Evolutionary conservation across 176 grass and related monocot genomes (phyloP), one percentile per base, ranked within the genome.

Genomic region (Musa acuminata): DNA sequence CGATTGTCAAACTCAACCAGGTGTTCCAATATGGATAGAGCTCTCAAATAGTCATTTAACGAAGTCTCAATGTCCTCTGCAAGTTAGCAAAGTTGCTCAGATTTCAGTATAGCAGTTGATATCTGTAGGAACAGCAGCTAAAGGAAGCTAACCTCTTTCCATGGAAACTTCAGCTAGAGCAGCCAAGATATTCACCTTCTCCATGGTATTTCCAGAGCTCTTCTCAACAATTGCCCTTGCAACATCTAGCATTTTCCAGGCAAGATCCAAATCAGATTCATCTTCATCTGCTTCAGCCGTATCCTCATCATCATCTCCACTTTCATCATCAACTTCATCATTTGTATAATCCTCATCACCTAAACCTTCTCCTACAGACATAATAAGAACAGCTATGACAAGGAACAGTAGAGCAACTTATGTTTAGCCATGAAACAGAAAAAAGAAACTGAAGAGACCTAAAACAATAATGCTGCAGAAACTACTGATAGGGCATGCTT

Each of bases 161-260:
- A 91, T 81, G 51, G 90, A 87, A 43, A 91, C 95, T 89, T 94
- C 90, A 22, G 81, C 95, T 9, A 99, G 80, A 80, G 91, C 88
- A 77, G 88, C 85, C 65, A 77, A 99, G 17, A 94, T 87, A 64
- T 99, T 99, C 52, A 89, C 91, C 88, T 99, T 94, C 80, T 87
- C 91, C 23, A 99, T 9, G 49, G 81, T 87, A 72, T 89, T 84
- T 11, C 84, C 90, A 64, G 80, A 65, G 69, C 16, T 81, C 71
- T 91, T 87, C 78, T 99, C 95, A 82, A 89, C 88, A 84, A 99
- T 94, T 55, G 74, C 90, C 84, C 95, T 99, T 69, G 95, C 95
- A 87, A 99, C 81, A 76, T 99, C 95, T 66, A 99, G 82, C 88
- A 99, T 89, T 83, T 99, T 91, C 90, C 90, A 99, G 14, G 95